phyloP scores from a whole-genome alignment of 2,329 filamentous ascomycete species.

The Phaeophleospora eucalypticola region DNA sequence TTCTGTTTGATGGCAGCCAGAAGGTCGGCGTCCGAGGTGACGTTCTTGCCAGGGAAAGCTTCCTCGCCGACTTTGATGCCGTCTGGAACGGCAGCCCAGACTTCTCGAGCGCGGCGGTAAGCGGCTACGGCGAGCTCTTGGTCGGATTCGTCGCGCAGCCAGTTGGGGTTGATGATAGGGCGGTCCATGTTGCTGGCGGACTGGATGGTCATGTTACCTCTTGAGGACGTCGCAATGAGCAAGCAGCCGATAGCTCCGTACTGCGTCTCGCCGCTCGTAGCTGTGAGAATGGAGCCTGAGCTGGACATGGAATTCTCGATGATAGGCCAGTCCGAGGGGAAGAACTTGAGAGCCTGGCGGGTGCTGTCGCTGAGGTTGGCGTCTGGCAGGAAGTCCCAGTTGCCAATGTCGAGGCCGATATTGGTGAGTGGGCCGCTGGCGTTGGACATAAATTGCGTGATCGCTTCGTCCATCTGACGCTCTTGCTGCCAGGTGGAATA shows the following conservation, averaged over 20 bases:
- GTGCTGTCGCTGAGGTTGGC: slow-evolving; percentile 11
- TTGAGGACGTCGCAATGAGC: slow-evolving; percentile 33
- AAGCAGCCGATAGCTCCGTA: slow-evolving; percentile 33
- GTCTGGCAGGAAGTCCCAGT: slow-evolving; percentile 17
- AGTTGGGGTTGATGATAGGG: slow-evolving; percentile 37
- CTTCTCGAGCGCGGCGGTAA: slow-evolving; percentile 32
- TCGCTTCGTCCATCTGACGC: slow-evolving; percentile 7
- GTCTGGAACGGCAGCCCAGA: slow-evolving; percentile 21
- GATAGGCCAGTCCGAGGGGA: slow-evolving; percentile 36
- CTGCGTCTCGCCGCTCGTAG: slow-evolving; percentile 27
- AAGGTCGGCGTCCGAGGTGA: slow-evolving; percentile 43
- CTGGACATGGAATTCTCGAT: slow-evolving; percentile 23
- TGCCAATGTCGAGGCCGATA: slow-evolving; percentile 15
- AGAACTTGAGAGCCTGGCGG: slow-evolving; percentile 10
- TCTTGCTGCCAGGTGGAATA: slow-evolving; percentile 11
- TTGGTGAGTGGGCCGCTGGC: slow-evolving; percentile 23
- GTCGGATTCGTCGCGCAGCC: slow-evolving; percentile 34
- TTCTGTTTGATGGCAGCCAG: slow-evolving; percentile 30
- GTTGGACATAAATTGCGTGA: slow-evolving; percentile 15
- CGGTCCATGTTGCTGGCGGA: slow-evolving; percentile 25
- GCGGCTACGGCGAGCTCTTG: slow-evolving; percentile 32
- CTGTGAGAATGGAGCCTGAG: slow-evolving; percentile 9
- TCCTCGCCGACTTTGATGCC: slow-evolving; percentile 35
- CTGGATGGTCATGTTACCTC: slow-evolving; percentile 35
- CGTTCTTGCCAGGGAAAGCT: slow-evolving; percentile 36